phyloP scores from a whole-genome alignment of 2,329 filamentous ascomycete genomes.

The Colletotrichum sp. region DNA sequence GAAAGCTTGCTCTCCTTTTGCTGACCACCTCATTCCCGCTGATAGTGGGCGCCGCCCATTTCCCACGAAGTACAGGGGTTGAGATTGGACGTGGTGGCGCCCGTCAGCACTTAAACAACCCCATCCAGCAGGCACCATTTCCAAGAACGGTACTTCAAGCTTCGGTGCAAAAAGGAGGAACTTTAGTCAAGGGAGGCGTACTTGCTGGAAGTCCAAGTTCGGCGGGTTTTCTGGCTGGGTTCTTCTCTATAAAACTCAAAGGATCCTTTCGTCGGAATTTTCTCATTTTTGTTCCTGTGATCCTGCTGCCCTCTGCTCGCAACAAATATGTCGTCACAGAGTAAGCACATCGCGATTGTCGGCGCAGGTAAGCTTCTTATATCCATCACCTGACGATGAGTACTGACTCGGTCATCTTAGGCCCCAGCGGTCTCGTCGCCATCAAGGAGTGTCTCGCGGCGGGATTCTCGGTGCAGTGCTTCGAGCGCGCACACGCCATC shows the following conservation, averaged over 20 bases:
- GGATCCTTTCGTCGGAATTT: not conserved
- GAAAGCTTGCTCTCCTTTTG: not conserved
- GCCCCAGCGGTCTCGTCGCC: constrained; percentile 37
- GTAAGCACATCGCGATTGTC: constrained; percentile 26
- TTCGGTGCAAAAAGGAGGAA: not conserved
- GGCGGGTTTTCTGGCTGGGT: not conserved
- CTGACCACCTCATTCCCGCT: not conserved
- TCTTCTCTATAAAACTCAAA: not conserved
- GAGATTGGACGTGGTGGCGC: not conserved
- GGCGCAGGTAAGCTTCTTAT: constrained; percentile 24
- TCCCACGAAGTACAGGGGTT: not conserved
- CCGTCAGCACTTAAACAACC: not conserved
- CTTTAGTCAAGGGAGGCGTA: not conserved
- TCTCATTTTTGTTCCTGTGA: not conserved
- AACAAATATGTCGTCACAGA: not conserved
- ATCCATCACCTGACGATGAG: too few species aligned
- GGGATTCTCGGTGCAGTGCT: constrained; percentile 36
- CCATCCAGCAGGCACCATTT: not conserved
- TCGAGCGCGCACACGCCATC: constrained; percentile 37
- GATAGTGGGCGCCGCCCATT: not conserved
- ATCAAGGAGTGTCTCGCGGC: constrained; percentile 43
- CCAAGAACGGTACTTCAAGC: not conserved
- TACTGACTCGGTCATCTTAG: constrained; percentile 19
- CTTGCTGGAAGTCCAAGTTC: not conserved
- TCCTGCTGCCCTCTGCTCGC: not conserved